These are phyloP conservation scores for Stropharia rugosoannulata DNA, from an alignment of 768 basidiomycete genomes.

Conservation along the genomic window DNA sequence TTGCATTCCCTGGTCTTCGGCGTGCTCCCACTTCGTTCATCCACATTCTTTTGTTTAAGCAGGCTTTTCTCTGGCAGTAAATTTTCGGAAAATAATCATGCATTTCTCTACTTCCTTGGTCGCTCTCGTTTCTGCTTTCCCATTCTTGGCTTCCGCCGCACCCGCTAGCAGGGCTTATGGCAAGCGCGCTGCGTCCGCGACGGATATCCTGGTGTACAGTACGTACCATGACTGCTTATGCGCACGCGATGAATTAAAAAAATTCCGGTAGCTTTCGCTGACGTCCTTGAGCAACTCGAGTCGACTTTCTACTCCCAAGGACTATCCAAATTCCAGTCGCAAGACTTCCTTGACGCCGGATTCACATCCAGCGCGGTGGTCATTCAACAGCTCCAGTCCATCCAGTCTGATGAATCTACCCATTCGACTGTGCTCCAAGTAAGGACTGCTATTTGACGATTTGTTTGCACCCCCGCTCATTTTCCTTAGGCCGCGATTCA, in stretches of 20 bases:
- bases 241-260: background rate
- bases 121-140: constrained; percentile 37
- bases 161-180: constrained; percentile 39
- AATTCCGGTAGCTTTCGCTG: constrained; percentile 59
- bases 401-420: constrained; percentile 60
- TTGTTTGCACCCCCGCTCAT: background rate
- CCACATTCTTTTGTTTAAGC: constrained; percentile 36
- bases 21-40: constrained; percentile 28
- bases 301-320: constrained; percentile 67
- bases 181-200: constrained; percentile 35
- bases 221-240: constrained; percentile 25
- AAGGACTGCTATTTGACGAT: background rate
- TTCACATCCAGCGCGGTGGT: constrained; percentile 54
- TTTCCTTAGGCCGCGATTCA: constrained; percentile 41
- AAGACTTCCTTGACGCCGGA: constrained; percentile 66
- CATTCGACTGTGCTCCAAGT: constrained; percentile 60
- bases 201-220: constrained; percentile 62
- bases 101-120: constrained; percentile 44
- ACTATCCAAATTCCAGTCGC: constrained; percentile 58
- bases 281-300: constrained; percentile 75
- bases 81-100: constrained; percentile 38
- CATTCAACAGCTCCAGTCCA: constrained; percentile 59
- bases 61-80: constrained; percentile 40
- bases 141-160: constrained; percentile 47
- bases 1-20: constrained; percentile 57